Evolutionary conservation across 176 grass and related monocot species (phyloP).

Genomic region (Zoysia pacifica): DNA sequence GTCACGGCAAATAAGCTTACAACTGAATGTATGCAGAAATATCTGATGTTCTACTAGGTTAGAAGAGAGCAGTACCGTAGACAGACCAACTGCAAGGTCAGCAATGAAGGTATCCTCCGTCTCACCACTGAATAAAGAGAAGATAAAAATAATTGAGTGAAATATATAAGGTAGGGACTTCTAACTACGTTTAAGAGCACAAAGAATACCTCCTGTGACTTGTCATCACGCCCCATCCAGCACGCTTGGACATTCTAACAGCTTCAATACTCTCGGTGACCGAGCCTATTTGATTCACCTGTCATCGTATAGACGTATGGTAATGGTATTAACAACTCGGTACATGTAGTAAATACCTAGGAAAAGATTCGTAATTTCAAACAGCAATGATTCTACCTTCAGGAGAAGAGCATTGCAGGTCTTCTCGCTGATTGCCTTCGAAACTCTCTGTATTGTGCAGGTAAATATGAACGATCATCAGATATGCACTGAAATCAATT

Average conservation of each 20-base stretch:
- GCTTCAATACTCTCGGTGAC: slow-evolving; percentile 98
- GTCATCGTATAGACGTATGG: not conserved
- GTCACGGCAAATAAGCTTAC: slow-evolving; percentile 2
- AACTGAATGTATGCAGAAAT: not conserved
- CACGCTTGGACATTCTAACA: slow-evolving; percentile 85
- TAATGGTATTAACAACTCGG: not conserved
- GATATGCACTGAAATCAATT: not conserved
- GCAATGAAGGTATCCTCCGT: slow-evolving; percentile 99
- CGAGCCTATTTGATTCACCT: slow-evolving; percentile 96
- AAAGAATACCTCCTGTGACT: slow-evolving; percentile 77
- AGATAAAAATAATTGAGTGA: not conserved
- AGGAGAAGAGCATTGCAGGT: slow-evolving; percentile 94
- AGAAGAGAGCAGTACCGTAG: slow-evolving; percentile 57
- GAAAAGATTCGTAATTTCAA: not conserved
- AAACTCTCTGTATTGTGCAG: slow-evolving; percentile 66
- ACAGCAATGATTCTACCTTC: slow-evolving; percentile 56
- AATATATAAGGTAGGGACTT: not conserved
- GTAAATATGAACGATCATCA: not conserved
- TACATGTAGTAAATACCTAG: not conserved
- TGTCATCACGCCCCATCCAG: slow-evolving; percentile 90
- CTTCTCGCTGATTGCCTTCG: slow-evolving; percentile 86
- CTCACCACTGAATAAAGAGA: slow-evolving; percentile 68
- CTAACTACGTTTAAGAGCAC: not conserved
- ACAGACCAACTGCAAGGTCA: slow-evolving; percentile 79
- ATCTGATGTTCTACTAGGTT: not conserved